Percentiles rank a stretch among this genome's conserved stretches.
Conservation (phyloP, 345 rosid species). For the Noccaea bulbosa region DNA sequence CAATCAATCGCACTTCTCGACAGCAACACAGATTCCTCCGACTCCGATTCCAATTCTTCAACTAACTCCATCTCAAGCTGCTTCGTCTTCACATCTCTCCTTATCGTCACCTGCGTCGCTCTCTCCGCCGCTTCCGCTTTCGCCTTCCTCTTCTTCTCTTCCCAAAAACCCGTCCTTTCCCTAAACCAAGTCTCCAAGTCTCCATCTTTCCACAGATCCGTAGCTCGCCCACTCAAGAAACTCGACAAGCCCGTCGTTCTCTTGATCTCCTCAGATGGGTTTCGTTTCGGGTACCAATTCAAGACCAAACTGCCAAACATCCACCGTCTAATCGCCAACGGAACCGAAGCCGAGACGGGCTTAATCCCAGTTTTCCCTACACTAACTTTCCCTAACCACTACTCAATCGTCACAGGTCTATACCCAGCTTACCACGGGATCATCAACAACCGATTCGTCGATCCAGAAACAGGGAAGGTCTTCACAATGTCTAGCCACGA, state of each 20-base stretch:
- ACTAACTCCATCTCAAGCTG: constrained; percentile 43
- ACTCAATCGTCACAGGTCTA: constrained; percentile 91
- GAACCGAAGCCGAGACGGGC: constrained; percentile 88
- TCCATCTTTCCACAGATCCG: constrained; percentile 34
- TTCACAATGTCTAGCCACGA: constrained; percentile 82
- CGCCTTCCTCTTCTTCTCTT: constrained; percentile 67
- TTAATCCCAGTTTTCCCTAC: constrained; percentile 89
- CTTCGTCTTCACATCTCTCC: constrained; percentile 57
- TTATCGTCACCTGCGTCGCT: constrained; percentile 62
- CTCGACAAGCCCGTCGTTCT: constrained; percentile 71
- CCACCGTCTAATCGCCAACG: constrained; percentile 70
- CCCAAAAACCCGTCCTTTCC: constrained; percentile 29
- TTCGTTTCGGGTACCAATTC: constrained; percentile 93
- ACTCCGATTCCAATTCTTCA: constrained; percentile 25
- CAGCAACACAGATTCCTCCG: constrained; percentile 49
- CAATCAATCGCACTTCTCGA: constrained; percentile 68
- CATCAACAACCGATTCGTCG: constrained; percentile 69
- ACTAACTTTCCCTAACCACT: constrained; percentile 90
- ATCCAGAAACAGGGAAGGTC: constrained; percentile 60
- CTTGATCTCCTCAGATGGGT: constrained; percentile 87
- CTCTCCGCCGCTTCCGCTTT: constrained; percentile 75
- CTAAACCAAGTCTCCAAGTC: constrained; percentile 33
- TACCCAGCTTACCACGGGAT: constrained; percentile 91
- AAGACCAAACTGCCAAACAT: constrained; percentile 75
- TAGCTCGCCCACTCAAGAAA: constrained; percentile 63